Evolutionary conservation across 306 rosid species (phyloP).

Genomic region (Gastrolobium villosum): DNA sequence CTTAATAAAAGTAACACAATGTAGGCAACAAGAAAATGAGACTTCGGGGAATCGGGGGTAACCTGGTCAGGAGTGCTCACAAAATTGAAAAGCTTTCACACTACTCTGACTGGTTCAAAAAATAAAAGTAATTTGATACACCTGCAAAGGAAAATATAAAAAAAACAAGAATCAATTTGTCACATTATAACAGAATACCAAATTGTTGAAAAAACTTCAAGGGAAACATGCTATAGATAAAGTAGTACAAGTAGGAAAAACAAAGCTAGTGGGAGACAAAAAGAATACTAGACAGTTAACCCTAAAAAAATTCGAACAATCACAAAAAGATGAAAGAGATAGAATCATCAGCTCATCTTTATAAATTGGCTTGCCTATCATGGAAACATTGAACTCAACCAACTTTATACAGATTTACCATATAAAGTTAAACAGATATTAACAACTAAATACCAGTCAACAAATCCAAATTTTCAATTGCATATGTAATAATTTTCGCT

Average conservation of each 20-base stretch:
- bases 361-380: constrained; percentile 20
- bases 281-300: background rate
- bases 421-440: constrained; percentile 1
- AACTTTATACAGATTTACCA: constrained; percentile 37
- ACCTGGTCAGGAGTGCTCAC: constrained; percentile 62
- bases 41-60: constrained; percentile 40
- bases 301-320: background rate
- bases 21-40: constrained; percentile 35
- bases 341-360: constrained; percentile 12
- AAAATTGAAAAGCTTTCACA: constrained; percentile 51
- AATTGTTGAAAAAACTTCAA: constrained; percentile 15
- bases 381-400: constrained; percentile 36
- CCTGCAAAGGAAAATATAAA: constrained; percentile 55
- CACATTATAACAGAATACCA: constrained; percentile 16
- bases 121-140: constrained; percentile 47
- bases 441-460: constrained; percentile 21
- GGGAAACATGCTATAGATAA: constrained; percentile 28
- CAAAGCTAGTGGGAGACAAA: constrained; percentile 3
- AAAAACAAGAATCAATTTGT: constrained; percentile 27
- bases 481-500: constrained; percentile 27
- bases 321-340: constrained; percentile 12
- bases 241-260: background rate
- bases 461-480: constrained; percentile 12
- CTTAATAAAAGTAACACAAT: constrained; percentile 28
- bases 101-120: constrained; percentile 50